Evolutionary conservation across 441 rosid genomes (phyloP), one percentile per base, ranked within the genome.

Genomic region (Jatropha podagrica): DNA sequence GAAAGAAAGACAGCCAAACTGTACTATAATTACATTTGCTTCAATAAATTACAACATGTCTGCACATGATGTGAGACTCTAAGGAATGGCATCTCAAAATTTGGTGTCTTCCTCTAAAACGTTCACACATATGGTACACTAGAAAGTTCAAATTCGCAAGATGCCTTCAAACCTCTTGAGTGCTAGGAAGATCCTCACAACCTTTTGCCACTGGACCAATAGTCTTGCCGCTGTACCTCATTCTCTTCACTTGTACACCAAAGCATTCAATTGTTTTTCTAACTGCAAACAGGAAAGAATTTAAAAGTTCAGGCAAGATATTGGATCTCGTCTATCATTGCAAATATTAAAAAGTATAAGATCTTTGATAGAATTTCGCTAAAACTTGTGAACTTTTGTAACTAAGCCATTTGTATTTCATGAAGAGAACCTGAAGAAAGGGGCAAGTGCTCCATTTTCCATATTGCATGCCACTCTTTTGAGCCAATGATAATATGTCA

Each of bases 221-320:
- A 32, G 51, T 18, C 41, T 27, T 5, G 55, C 56, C n/a, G 9
- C 65, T 65, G 5, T 8, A 79, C 74, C 65, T 84, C 73, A 64
- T 83, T 83, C 77, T 74, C 82, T 76, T 83, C 78, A 81, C 81
- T 79, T 85, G 23, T 68, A 79, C 72, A 79, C 71, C 78, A 81
- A 70, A 72, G 83, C 80, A 70, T 86, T 86, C 84, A 93, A 75
- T 78, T 87, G 90, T 73, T 80, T 85, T 81, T 90, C 94, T 68
- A 93, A 72, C 98, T 93, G 92, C 88, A 83, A 46, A 61, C 1
- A 20, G 13, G 68, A 44, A 51, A 40, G 26, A 73, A 18, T n/a
- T 18, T 58, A 20, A 44, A 44, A 44, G 48, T 44, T 44, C 48
- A 44, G 48, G 9, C 46, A 44, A 6, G 48, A 44, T 12, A 44